Evolutionary conservation across 2,329 filamentous ascomycete species (phyloP).

Genomic region (Sarocladium brachiariae): DNA sequence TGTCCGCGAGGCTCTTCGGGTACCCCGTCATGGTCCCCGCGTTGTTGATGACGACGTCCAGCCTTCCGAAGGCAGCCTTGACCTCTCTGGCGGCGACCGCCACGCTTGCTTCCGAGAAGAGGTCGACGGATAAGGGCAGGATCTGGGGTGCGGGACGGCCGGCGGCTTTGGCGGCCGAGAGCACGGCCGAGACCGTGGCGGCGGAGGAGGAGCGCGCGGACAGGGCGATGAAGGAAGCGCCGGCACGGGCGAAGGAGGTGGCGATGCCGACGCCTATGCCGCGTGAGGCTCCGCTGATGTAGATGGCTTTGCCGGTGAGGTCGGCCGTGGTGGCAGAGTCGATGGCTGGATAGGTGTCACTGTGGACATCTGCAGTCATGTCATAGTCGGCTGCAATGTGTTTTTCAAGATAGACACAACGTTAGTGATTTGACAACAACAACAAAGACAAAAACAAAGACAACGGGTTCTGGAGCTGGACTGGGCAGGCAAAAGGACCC

Average conservation of each 20-base stretch:
- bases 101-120: constrained; percentile 11
- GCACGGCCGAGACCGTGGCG: constrained; percentile 21
- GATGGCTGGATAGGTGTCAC: constrained; percentile 41
- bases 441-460: too few relatives aligned
- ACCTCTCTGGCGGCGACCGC: constrained; percentile 18
- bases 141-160: constrained; percentile 26
- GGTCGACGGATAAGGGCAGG: constrained; percentile 30
- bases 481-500: too few relatives aligned
- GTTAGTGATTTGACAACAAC: too few relatives aligned
- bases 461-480: too few relatives aligned
- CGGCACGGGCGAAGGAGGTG: constrained; percentile 46
- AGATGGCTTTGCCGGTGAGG: constrained; percentile 29
- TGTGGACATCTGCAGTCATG: constrained; percentile 2
- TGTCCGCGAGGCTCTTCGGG: not conserved
- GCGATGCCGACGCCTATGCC: constrained; percentile 48
- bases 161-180: constrained; percentile 24
- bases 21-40: constrained; percentile 2
- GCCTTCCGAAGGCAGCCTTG: constrained; percentile 12
- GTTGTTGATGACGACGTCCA: constrained; percentile 11
- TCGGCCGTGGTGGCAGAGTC: constrained; percentile 31
- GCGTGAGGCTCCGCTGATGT: constrained; percentile 49
- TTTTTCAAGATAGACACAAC: too few relatives aligned
- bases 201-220: constrained; percentile 41
- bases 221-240: constrained; percentile 43
- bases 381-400: constrained; percentile 4